phyloP scores from a whole-genome alignment of 345 rosid species.

The Mangifera indica region DNA sequence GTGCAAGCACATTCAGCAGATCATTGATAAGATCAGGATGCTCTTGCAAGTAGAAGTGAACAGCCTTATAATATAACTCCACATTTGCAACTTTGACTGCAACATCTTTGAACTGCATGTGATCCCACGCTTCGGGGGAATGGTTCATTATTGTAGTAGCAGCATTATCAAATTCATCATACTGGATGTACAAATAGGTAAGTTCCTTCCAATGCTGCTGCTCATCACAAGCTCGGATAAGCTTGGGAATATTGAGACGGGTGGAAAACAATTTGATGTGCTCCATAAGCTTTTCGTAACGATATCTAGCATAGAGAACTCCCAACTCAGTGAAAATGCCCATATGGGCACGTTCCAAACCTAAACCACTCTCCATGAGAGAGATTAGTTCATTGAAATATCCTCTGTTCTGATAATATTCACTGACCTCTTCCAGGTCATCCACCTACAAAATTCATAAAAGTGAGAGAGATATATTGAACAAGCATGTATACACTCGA shows the following conservation, averaged over 20 bases:
- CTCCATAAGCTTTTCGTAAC: slow-evolving; percentile 94
- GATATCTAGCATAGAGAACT: slow-evolving; percentile 95
- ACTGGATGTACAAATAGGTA: slow-evolving; percentile 81
- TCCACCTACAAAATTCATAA: slow-evolving; percentile 61
- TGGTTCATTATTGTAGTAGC: slow-evolving; percentile 98
- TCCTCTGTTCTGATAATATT: slow-evolving; percentile 95
- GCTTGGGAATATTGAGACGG: slow-evolving; percentile 97
- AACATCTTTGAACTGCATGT: slow-evolving; percentile 97
- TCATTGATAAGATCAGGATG: slow-evolving; percentile 96
- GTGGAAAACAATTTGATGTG: slow-evolving; percentile 94
- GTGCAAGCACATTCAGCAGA: slow-evolving; percentile 89
- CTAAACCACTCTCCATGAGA: slow-evolving; percentile 98
- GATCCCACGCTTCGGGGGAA: slow-evolving; percentile 99
- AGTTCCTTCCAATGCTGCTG: slow-evolving; percentile 99
- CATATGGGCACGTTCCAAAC: slow-evolving; percentile 98
- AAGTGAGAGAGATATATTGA: neutral
- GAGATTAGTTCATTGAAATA: slow-evolving; percentile 93
- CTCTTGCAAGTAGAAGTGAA: slow-evolving; percentile 96
- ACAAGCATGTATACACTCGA: neutral
- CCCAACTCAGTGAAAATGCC: slow-evolving; percentile 99
- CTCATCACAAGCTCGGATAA: slow-evolving; percentile 95
- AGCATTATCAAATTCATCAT: slow-evolving; percentile 97
- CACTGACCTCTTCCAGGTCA: slow-evolving; percentile 95
- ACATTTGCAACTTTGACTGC: slow-evolving; percentile 92
- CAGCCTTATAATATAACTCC: slow-evolving; percentile 93